Percentiles rank a stretch among this genome's conserved stretches.
Conservation (phyloP, 768 basidiomycete genomes). For the Tricholomella constricta region DNA sequence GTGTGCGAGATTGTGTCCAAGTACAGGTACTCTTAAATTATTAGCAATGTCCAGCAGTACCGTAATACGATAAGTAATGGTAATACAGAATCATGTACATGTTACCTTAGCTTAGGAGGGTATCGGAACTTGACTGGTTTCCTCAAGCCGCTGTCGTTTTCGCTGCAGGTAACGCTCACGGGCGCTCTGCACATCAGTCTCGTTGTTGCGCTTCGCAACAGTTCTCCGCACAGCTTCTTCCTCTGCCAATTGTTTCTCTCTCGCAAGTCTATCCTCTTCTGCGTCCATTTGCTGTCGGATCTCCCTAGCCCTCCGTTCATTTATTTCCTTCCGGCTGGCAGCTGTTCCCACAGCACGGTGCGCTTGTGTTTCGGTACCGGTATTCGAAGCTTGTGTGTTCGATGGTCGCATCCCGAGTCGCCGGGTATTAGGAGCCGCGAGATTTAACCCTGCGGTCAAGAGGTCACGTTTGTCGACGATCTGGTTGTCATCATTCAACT, state of each 20-base stretch:
- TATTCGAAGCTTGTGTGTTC: slow-evolving; percentile 21
- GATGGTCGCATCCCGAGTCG: slow-evolving; percentile 52
- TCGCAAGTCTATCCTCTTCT: slow-evolving; percentile 61
- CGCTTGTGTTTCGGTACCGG: slow-evolving; percentile 34
- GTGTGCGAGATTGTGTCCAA: not conserved
- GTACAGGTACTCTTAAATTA: not conserved
- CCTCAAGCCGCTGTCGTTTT: slow-evolving; percentile 76
- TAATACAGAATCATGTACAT: slow-evolving; percentile 3
- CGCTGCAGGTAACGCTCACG: slow-evolving; percentile 74
- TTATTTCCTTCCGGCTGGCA: slow-evolving; percentile 78
- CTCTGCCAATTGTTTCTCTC: slow-evolving; percentile 60
- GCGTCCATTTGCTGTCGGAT: slow-evolving; percentile 78
- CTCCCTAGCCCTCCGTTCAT: slow-evolving; percentile 78
- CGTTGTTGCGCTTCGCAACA: slow-evolving; percentile 75
- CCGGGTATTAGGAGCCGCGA: slow-evolving; percentile 81
- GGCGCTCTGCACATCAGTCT: slow-evolving; percentile 72
- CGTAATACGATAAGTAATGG: slow-evolving; percentile 2
- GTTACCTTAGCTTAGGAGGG: slow-evolving; percentile 9
- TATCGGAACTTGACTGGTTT: slow-evolving; percentile 22
- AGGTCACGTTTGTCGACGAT: slow-evolving; percentile 96
- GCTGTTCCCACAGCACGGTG: slow-evolving; percentile 86
- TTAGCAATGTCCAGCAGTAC: slow-evolving; percentile 7
- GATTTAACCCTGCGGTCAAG: slow-evolving; percentile 88
- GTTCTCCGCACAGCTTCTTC: slow-evolving; percentile 66
- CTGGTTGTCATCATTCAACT: slow-evolving; percentile 96